Evolutionary conservation across 257 asterid species (phyloP).

Genomic region (Echium plantagineum): DNA sequence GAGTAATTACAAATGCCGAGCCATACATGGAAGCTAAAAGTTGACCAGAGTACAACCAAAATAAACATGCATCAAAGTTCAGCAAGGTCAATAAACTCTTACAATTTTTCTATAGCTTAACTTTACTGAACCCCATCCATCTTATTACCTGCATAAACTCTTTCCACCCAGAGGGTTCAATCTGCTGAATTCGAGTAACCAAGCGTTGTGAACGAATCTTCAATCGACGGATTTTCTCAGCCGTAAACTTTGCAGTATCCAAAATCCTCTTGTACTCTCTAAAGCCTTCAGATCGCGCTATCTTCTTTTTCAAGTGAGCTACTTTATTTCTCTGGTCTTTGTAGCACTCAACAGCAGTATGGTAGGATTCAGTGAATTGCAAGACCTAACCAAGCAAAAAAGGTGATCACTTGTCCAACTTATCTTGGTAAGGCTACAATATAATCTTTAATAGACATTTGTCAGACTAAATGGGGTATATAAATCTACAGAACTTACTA

Average conservation of each 20-base stretch:
- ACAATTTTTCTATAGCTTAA: slow-evolving; percentile 1
- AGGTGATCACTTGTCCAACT: slow-evolving; percentile 14
- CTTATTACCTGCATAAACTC: slow-evolving; percentile 83
- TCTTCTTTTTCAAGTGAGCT: slow-evolving; percentile 70
- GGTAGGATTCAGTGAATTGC: slow-evolving; percentile 59
- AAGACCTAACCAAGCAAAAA: slow-evolving; percentile 35
- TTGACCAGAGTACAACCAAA: not conserved
- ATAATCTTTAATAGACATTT: not conserved
- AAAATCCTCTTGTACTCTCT: slow-evolving; percentile 77
- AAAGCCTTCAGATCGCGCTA: slow-evolving; percentile 78
- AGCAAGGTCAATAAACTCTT: not conserved
- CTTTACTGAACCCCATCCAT: not conserved
- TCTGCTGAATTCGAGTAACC: slow-evolving; percentile 68
- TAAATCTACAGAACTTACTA: too few relatives aligned
- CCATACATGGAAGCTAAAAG: not conserved
- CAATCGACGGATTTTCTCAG: slow-evolving; percentile 79
- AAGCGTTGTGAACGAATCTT: slow-evolving; percentile 75
- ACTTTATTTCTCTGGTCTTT: slow-evolving; percentile 86
- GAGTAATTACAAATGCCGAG: not conserved
- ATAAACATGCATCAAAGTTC: slow-evolving; percentile 1
- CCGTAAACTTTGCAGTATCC: slow-evolving; percentile 65
- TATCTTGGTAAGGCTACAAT: not conserved
- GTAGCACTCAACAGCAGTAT: slow-evolving; percentile 62
- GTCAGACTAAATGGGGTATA: too few relatives aligned
- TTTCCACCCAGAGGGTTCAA: slow-evolving; percentile 99